Percentiles rank a stretch among this genome's conserved stretches.
phyloP scores from a whole-genome alignment of 192 early-diverging fungal genomes.

The Spizellomyces sp. region DNA sequence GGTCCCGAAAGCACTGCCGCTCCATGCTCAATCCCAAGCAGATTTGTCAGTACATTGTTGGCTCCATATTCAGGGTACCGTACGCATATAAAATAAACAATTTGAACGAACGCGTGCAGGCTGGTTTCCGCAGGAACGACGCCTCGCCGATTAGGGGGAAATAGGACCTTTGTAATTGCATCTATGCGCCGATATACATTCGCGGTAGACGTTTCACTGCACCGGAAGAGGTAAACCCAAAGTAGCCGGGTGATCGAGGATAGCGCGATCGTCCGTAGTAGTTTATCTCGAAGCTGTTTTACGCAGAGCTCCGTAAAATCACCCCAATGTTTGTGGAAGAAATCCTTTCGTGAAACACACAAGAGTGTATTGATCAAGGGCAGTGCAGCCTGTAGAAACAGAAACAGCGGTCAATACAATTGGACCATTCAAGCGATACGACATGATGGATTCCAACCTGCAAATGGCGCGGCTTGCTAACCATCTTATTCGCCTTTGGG shows the following conservation, averaged over 20 bases:
- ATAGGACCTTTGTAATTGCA: slow-evolving; percentile 51
- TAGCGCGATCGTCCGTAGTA: slow-evolving; percentile 63
- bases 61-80: slow-evolving; percentile 68
- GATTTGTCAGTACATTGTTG: slow-evolving; percentile 63
- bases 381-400: slow-evolving; percentile 63
- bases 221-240: slow-evolving; percentile 95
- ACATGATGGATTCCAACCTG: slow-evolving; percentile 31
- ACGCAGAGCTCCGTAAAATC: slow-evolving; percentile 43
- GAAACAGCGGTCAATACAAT: background rate
- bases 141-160: slow-evolving; percentile 59
- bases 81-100: slow-evolving; percentile 70
- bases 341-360: slow-evolving; percentile 87
- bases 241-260: slow-evolving; percentile 78
- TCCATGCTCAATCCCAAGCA: slow-evolving; percentile 63
- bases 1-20: slow-evolving; percentile 8
- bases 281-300: slow-evolving; percentile 39
- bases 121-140: slow-evolving; percentile 65
- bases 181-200: slow-evolving; percentile 38
- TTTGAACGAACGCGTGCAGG: slow-evolving; percentile 69
- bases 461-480: slow-evolving; percentile 79
- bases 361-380: slow-evolving; percentile 87
- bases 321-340: slow-evolving; percentile 81
- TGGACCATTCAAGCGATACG: background rate
- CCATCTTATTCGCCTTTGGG: slow-evolving; percentile 88
- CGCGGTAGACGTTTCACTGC: slow-evolving; percentile 61